Base-by-base conservation (phyloP, 2,329 filamentous ascomycete species). In the Aspergillus sp. region DNA sequence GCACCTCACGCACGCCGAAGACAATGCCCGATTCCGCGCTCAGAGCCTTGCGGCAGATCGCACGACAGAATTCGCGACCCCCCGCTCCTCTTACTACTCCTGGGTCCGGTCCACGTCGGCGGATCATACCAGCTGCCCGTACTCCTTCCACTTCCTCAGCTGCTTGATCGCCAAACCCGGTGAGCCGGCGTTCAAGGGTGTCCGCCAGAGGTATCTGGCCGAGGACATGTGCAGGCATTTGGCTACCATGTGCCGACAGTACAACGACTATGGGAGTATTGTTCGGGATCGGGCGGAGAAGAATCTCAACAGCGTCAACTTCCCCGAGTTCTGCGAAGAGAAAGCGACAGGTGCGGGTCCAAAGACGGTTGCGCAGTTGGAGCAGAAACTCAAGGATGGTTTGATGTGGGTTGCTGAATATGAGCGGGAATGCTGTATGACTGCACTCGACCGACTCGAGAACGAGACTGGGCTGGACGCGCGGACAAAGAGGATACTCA, bases 201-300 rank as follows among this genome's bases (percentile, higher is more conserved):
- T 46, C 2, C 29, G 40, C 10, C 41, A 46, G 35, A 42, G 47
- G 19, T 62, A 62, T 44, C 43, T 57, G 10, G 45, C 46, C 5
- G 12, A 49, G 32, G 49, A 38, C 28, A 12, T 59, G 8, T 50
- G 48, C 27, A 35, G 50, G 10, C 57, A 58, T 46, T 47, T 63
- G 7, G 53, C 58, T 1, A 50, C 40, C 5, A 54, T 60, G 52
- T 59, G 58, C 46, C 52, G 60, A 3, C 41, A 48, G 55, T 60
- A 60, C 42, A 64, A 62, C 42, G 60, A 64, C 42, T 57, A 53
- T 19, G 61, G 58, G 1, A 60, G 53, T 8, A 27, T 52, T 2
- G 38, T 35, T 4, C 54, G 60, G 2, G 61, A 64, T 59, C 39
- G 28, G 4, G 47, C 36, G 2, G 46, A 48, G 39, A 12, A 26